A percentile compares a stretch with the other conserved stretches of the same genome.
Evolutionary conservation across 1,284 basidiomycete species (phyloP).

Genomic region (Albatrellus sp.): DNA sequence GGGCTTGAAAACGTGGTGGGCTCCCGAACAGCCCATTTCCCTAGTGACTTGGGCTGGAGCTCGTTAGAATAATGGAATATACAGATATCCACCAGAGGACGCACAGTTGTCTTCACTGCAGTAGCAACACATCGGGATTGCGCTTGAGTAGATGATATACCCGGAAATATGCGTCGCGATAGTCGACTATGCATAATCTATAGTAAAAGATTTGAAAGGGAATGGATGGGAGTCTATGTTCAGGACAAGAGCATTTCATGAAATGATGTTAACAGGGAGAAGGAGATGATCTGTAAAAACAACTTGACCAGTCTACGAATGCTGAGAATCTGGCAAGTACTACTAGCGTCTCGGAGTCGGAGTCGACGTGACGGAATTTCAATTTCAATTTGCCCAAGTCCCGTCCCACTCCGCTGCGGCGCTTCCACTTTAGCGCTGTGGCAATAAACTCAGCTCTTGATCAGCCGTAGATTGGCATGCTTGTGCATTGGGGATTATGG

Average conservation of each 20-base stretch:
- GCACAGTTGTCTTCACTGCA: constrained; percentile 11
- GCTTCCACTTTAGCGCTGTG: too few relatives aligned
- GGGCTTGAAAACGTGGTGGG: constrained; percentile 1
- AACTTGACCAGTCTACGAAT: too few relatives aligned
- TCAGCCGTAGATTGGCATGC: too few relatives aligned
- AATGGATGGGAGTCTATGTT: not conserved
- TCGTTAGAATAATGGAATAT: not conserved
- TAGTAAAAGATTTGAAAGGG: not conserved
- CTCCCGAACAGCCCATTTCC: constrained; percentile 4
- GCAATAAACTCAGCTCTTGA: too few relatives aligned
- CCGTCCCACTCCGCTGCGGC: too few relatives aligned
- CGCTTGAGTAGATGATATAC: constrained; percentile 5
- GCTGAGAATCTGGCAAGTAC: too few relatives aligned
- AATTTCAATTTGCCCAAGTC: too few relatives aligned
- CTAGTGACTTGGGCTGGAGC: constrained; percentile 3
- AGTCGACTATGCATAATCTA: constrained; percentile 10
- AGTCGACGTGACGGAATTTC: too few relatives aligned
- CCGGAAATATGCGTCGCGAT: constrained; percentile 1
- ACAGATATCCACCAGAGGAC: not conserved
- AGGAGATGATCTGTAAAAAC: not conserved
- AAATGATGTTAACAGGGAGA: not conserved
- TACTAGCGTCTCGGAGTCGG: too few relatives aligned
- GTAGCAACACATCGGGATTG: constrained; percentile 5
- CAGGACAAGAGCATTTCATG: not conserved
- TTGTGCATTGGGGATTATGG: too few relatives aligned